Base-by-base conservation (phyloP, 495 filamentous ascomycete genomes). In the Clohesyomyces aquaticus region DNA sequence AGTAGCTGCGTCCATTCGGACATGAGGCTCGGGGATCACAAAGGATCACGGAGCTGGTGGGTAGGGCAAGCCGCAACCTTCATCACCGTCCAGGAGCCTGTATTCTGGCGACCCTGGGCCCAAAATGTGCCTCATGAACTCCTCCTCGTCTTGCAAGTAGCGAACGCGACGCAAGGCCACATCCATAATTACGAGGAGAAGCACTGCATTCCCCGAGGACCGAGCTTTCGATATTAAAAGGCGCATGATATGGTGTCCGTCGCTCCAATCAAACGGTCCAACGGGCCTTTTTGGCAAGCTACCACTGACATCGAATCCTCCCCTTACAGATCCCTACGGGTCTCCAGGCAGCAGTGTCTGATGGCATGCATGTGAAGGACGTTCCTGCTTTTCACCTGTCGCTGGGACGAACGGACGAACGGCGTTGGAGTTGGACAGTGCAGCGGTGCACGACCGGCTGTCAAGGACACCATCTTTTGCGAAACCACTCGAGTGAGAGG, bases 271-370 rank as follows among this genome's bases (percentile, higher is more conserved):
- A 22, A 46, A 3, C 51, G 41, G 27, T 27, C 42, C 0, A 21
- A 45, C 25, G 22, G 42, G 42, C 11, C 28, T 6, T 12, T 28
- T 29, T 46, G 42, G 50, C 59, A 23, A 21, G 2, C 32, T 35
- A 1, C 53, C 32, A 45, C 56, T 49, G 18, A 59, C 56, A 28
- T 55, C 52, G 10, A 16, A 3, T 18, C 23, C 16, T 14, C 48
- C 58, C 52, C 61, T 57, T 63, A 42, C 53, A n/a, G n/a, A 58
- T 55, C 4, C 27, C 48, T 18, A 46, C 3, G 4, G 43, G 43
- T 10, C n/a, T 23, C 52, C 55, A 65, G 61, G 61, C 61, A 65
- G 55, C 54, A 65, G 54, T 46, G 32, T 54, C 38, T 32, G 28
- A 42, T 21, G 14, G 49, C 22, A 59, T 54, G 59, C 49, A 62